Conservation (phyloP, 345 rosid genomes). For the Clarkia xantiana region DNA sequence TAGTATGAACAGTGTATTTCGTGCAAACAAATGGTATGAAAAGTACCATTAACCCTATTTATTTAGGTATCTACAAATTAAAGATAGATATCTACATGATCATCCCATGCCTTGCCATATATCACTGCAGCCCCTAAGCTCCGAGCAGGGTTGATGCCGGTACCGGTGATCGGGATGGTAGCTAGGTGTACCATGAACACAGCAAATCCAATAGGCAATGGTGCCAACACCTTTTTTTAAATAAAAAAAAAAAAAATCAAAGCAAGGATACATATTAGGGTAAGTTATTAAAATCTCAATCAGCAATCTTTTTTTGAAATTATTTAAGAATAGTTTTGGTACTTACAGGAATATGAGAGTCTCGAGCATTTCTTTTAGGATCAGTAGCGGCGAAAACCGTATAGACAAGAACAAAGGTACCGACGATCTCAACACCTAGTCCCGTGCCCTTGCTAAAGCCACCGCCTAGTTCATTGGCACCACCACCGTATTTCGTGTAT, state of each 20-base stretch:
- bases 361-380: conserved; percentile 34
- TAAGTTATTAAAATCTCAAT: too few species aligned
- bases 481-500: conserved; percentile 22
- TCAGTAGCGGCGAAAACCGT: conserved; percentile 35
- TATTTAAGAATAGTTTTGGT: not conserved
- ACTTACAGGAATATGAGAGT: conserved; percentile 33
- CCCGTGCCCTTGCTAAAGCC: conserved; percentile 34
- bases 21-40: too few species aligned
- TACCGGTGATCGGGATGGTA: conserved; percentile 31
- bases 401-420: conserved; percentile 37
- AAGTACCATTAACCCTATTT: too few species aligned
- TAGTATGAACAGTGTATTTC: too few species aligned
- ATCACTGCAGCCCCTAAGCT: conserved; percentile 33
- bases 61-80: too few species aligned
- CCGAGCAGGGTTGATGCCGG: conserved; percentile 34
- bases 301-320: too few species aligned
- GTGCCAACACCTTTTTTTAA: conserved; percentile 22
- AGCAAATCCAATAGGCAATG: conserved; percentile 33
- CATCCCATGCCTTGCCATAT: conserved; percentile 28
- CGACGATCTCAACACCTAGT: conserved; percentile 30
- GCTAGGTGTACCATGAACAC: conserved; percentile 40
- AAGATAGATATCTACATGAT: conserved; percentile 16
- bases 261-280: not conserved
- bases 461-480: conserved; percentile 16
- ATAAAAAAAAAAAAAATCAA: not conserved